Base-by-base conservation (phyloP, 192 early-diverging fungal species). In the Podila epicladia region DNA sequence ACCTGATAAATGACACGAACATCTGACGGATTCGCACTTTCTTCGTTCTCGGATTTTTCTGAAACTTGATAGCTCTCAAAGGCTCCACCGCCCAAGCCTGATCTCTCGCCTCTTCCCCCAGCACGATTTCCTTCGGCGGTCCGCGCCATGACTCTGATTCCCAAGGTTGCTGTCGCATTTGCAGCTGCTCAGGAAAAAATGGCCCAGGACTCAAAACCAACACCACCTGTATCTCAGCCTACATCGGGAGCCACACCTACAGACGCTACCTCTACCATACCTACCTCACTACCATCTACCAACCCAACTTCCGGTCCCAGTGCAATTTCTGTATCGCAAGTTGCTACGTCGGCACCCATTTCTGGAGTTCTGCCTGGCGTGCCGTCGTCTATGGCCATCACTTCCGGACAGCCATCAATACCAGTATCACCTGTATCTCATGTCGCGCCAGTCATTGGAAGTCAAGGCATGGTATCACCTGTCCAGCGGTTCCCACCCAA, bases 101-200 rank as follows among this genome's bases (percentile, higher is more conserved):
- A 80, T 55, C 49, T 80, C 2, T 73, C 77, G 4, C 77, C 77
- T n/a, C 66, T 80, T 2, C 77, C 77, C 0, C 77, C 77, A 51
- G 77, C 77, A 22, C 71, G 77, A 3, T 80, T 80, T 38, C 71
- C 77, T n/a, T 80, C 71, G 5, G 77, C 71, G 22, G 71, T 62
- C 5, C 45, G 77, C 22, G 77, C 77, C n/a, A 80, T 80, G 77
- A 22, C 61, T 1, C 51, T 65, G 13, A 64, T 80, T 49, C 77
- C 77, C 2, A 72, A 73, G 35, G 77, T 80, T 8, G 77, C 71
- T 0, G 67, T 80, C 24, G 77, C 77, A 3, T 80, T 69, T 20
- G 70, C 77, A 24, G 70, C 70, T 12, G 77, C 77, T 13, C 66
- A 80, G 26, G 61, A 72, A 26, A 59, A 28, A 5, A 49, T 72